These are phyloP conservation scores for Croton laevigatus DNA, from an alignment of 441 rosid species.

Conservation along the genomic window DNA sequence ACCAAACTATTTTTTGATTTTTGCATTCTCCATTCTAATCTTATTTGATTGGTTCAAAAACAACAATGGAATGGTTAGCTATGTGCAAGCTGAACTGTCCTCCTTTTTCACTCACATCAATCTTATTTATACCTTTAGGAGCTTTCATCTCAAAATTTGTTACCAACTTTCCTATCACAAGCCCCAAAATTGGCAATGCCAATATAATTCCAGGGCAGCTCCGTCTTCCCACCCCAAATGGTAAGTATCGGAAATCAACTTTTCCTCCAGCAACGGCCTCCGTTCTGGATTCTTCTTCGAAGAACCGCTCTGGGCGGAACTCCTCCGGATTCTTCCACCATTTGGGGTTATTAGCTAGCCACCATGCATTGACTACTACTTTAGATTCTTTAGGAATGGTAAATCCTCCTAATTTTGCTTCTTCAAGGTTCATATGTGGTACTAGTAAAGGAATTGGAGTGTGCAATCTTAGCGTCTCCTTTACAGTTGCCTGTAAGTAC, in stretches of 20 bases:
- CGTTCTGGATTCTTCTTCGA: slow-evolving; percentile 41
- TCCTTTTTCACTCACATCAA: slow-evolving; percentile 50
- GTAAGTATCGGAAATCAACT: slow-evolving; percentile 50
- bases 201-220: slow-evolving; percentile 61
- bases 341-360: slow-evolving; percentile 57
- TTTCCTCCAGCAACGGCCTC: slow-evolving; percentile 47
- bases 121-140: slow-evolving; percentile 35
- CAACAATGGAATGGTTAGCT: slow-evolving; percentile 50
- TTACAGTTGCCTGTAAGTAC: slow-evolving; percentile 51
- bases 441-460: slow-evolving; percentile 57
- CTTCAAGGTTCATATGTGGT: slow-evolving; percentile 62
- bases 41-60: slow-evolving; percentile 33
- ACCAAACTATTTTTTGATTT: background rate
- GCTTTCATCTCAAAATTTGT: slow-evolving; percentile 38
- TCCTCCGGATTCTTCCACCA: slow-evolving; percentile 49
- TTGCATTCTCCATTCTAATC: background rate
- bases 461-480: slow-evolving; percentile 52
- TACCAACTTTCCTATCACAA: slow-evolving; percentile 43
- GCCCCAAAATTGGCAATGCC: slow-evolving; percentile 53
- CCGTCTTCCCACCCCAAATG: slow-evolving; percentile 55
- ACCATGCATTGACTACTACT: slow-evolving; percentile 62
- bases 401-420: slow-evolving; percentile 48
- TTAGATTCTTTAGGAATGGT: slow-evolving; percentile 54
- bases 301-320: slow-evolving; percentile 55
- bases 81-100: slow-evolving; percentile 69